These are phyloP conservation scores for Candida morakotiae DNA, from an alignment of 805 yeast genomes.

Conservation along the genomic window DNA sequence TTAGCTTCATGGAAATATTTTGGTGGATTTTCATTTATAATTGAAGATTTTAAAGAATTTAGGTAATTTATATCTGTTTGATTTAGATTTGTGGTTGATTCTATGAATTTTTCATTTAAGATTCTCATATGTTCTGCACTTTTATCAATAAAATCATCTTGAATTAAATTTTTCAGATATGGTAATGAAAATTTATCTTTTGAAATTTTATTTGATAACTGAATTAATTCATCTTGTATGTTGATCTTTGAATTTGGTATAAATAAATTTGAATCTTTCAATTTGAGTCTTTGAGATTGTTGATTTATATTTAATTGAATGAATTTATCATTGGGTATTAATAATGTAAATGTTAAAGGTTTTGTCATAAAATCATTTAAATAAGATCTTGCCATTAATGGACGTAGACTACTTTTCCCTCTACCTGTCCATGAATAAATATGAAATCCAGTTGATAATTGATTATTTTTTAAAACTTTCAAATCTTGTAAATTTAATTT, in stretches of 20 bases:
- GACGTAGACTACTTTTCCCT: constrained; percentile 21
- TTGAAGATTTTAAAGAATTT: constrained; percentile 15
- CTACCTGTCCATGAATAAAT: constrained; percentile 31
- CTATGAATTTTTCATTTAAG: constrained; percentile 6
- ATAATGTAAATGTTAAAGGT: constrained; percentile 28
- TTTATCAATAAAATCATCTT: constrained; percentile 21
- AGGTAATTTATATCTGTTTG: constrained; percentile 13
- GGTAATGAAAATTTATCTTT: constrained; percentile 1
- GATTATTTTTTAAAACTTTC: constrained; percentile 4
- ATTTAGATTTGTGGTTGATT: constrained; percentile 4
- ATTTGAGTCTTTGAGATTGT: not conserved
- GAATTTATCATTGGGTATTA: constrained; percentile 20
- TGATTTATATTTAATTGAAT: constrained; percentile 16
- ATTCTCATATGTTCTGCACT: constrained; percentile 12
- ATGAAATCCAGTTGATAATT: constrained; percentile 34
- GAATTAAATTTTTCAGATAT: constrained; percentile 13
- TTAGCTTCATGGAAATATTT: constrained; percentile 33
- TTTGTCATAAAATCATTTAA: constrained; percentile 39
- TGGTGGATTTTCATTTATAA: constrained; percentile 14
- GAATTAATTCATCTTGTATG: constrained; percentile 12
- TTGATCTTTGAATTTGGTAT: constrained; percentile 11
- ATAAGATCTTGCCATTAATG: constrained; percentile 34
- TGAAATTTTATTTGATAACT: constrained; percentile 7
- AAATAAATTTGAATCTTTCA: not conserved
- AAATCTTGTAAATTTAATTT: constrained; percentile 6